Conservation (phyloP, 225 moss, liverwort and hornwort species). For the Marchantia paleacea region DNA sequence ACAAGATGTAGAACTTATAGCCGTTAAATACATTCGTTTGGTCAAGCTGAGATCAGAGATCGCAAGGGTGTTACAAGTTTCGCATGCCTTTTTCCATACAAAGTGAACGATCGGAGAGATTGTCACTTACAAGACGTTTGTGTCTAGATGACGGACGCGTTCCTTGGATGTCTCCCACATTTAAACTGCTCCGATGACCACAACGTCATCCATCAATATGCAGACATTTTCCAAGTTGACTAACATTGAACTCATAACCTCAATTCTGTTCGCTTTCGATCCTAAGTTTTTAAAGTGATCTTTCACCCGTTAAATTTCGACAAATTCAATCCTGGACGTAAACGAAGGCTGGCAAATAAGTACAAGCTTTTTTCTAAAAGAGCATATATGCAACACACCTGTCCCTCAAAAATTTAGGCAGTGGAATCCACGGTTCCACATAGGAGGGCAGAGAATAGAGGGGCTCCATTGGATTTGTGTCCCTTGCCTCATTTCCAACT, state of each 20-base stretch:
- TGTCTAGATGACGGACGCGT: constrained; percentile 39
- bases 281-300: neutral
- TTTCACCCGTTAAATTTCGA: neutral
- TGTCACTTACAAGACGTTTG: constrained; percentile 29
- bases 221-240: neutral
- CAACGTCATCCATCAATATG: neutral
- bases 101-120: neutral
- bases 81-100: neutral
- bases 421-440: constrained; percentile 36
- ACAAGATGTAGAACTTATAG: neutral
- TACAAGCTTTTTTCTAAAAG: too few species aligned
- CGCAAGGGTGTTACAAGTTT: too few species aligned
- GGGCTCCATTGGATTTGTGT: constrained; percentile 46
- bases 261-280: neutral
- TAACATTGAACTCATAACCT: neutral
- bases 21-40: neutral
- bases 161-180: constrained; percentile 49
- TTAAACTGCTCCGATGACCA: constrained; percentile 31
- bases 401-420: constrained; percentile 44
- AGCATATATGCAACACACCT: constrained; percentile 23
- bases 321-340: neutral
- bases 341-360: neutral
- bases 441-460: constrained; percentile 39
- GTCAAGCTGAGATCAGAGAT: neutral
- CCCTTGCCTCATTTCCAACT: constrained; percentile 34